phyloP scores from a whole-genome alignment of 2,329 filamentous ascomycete species.

The Ophiobolus disseminans region DNA sequence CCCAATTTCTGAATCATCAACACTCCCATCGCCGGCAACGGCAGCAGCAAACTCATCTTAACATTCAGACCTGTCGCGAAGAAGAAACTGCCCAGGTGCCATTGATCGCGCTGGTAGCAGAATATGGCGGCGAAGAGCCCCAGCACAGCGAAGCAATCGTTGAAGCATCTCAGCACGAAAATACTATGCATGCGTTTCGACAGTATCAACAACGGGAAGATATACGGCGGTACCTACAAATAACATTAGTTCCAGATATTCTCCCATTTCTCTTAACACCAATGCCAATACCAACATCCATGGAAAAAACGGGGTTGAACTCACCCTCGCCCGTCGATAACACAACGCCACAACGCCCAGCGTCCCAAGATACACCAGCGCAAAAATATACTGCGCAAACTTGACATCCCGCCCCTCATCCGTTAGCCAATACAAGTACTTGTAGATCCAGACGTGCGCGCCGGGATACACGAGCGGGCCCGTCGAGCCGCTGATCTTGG shows the following conservation, averaged over 20 bases:
- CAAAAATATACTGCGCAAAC: slow-evolving; percentile 85
- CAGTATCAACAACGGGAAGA: slow-evolving; percentile 83
- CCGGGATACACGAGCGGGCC: slow-evolving; percentile 96
- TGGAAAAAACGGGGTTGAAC: slow-evolving; percentile 14
- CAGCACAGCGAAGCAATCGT: slow-evolving; percentile 87
- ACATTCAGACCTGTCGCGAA: slow-evolving; percentile 85
- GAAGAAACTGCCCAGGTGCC: slow-evolving; percentile 73
- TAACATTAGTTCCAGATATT: neutral
- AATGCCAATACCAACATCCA: neutral
- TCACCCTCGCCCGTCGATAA: slow-evolving; percentile 76
- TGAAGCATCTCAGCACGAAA: slow-evolving; percentile 91
- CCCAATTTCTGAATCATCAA: slow-evolving; percentile 78
- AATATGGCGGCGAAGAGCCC: slow-evolving; percentile 85
- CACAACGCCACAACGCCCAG: slow-evolving; percentile 80
- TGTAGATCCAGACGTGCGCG: slow-evolving; percentile 91
- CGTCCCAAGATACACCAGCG: slow-evolving; percentile 76
- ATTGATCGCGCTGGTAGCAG: slow-evolving; percentile 75
- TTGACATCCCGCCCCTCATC: slow-evolving; percentile 76
- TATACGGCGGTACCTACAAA: slow-evolving; percentile 77
- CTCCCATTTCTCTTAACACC: no score
- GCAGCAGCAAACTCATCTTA: slow-evolving; percentile 91
- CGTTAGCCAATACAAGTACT: slow-evolving; percentile 78
- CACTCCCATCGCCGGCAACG: slow-evolving; percentile 79
- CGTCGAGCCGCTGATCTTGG: slow-evolving; percentile 82
- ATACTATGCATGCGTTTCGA: slow-evolving; percentile 95